Base-by-base conservation (phyloP, 2,329 filamentous ascomycete genomes). In the Capronia epimyces region DNA sequence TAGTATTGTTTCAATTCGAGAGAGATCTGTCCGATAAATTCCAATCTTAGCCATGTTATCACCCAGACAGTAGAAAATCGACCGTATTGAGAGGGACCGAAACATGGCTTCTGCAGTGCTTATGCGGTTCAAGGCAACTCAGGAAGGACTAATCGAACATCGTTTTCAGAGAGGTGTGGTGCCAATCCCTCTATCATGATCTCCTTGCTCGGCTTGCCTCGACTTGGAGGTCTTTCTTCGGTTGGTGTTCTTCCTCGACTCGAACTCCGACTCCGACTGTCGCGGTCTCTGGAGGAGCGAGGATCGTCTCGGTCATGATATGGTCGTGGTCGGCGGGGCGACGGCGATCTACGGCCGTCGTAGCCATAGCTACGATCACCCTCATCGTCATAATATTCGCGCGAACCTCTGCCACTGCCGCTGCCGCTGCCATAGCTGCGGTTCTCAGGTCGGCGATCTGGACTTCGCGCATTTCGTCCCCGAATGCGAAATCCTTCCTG, bases 1-100 rank as follows among this genome's bases (percentile, higher is more conserved):
- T 79, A 74, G 57, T 69, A 71, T 59, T 76, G 71, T 59, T 69
- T 68, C 60, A 81, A 69, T 69, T 80, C 77, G 67, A 70, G 69
- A 60, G 72, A 71, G 64, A 81, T 78, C 78, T 81, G 69, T 74
- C 69, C 57, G 62, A 64, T 61, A 61, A 55, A 24, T 41, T 49
- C 47, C 53, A 50, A 50, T 58, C 54, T 60, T 60, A 60, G 58
- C 52, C 44, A 32, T 50, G 43, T 34, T 47, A 29, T 52, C 44
- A 52, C 52, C 49, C 50, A 55, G 37, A 49, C 25, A 50, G 48
- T 42, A 54, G 45, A 37, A 31, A 45, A 40, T 50, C 56, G 43
- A 25, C 41, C 44, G 13, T 10, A 27, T 5, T 27, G 24, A 32
- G 29, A n/a, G 29, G n/a, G 29, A 32, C 7, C 3, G 29, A n/a